Conservation (phyloP, 2,329 filamentous ascomycete genomes). For the Calonectria hongkongensis region DNA sequence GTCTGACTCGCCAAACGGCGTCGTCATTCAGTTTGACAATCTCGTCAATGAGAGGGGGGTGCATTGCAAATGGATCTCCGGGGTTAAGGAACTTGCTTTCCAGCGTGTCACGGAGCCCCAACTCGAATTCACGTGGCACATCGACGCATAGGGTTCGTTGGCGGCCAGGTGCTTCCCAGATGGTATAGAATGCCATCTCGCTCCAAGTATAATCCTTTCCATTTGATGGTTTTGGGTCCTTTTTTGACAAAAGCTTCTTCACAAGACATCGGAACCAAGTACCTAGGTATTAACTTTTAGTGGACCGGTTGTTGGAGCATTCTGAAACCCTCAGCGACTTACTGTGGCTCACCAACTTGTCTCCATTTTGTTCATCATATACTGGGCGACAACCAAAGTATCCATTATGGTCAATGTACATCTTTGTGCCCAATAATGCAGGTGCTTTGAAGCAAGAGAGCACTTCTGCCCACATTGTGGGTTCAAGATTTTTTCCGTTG, state of each 20-base stretch:
- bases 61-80: constrained; percentile 19
- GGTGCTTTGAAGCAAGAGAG: constrained; percentile 3
- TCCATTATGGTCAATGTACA: constrained; percentile 22
- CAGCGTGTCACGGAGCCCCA: background rate
- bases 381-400: constrained; percentile 32
- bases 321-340: background rate
- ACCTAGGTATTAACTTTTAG: background rate
- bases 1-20: constrained; percentile 17
- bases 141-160: constrained; percentile 21
- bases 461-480: background rate
- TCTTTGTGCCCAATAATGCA: constrained; percentile 2
- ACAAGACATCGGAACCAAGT: constrained; percentile 29
- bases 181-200: constrained; percentile 29
- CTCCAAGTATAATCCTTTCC: constrained; percentile 19
- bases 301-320: too few relatives aligned
- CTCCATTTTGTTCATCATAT: background rate
- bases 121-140: background rate
- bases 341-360: constrained; percentile 17
- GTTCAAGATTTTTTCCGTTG: background rate
- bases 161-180: background rate
- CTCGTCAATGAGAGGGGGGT: constrained; percentile 8
- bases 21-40: constrained; percentile 24
- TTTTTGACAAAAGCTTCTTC: constrained; percentile 10
- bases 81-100: background rate
- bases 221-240: background rate